Percentiles rank a stretch among this genome's conserved stretches.
These are phyloP conservation scores for Penicillium sp. DNA, from an alignment of 2,329 filamentous ascomycete species.

Conservation along the genomic window DNA sequence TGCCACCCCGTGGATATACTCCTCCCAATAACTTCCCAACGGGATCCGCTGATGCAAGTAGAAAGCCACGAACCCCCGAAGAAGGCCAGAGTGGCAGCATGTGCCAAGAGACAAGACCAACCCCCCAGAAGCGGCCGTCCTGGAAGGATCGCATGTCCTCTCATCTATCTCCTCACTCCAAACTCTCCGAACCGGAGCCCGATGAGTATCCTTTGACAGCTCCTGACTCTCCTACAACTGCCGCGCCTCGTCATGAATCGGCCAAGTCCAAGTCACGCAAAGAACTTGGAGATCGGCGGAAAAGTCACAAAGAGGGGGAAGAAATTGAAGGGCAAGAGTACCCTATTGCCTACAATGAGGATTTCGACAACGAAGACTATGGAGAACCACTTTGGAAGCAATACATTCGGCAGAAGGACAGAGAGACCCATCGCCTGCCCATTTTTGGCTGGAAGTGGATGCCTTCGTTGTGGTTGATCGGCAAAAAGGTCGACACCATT, in stretches of 20 bases:
- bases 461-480: conserved; percentile 74
- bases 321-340: conserved; percentile 53
- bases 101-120: conserved; percentile 5
- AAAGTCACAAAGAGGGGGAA: conserved; percentile 30
- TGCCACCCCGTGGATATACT: conserved; percentile 4
- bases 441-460: conserved; percentile 67
- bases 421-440: conserved; percentile 80
- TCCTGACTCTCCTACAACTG: conserved; percentile 30
- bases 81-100: conserved; percentile 4
- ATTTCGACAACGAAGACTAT: conserved; percentile 64
- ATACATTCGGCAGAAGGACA: conserved; percentile 77
- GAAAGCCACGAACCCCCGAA: conserved; percentile 9
- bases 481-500: conserved; percentile 92
- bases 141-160: conserved; percentile 38
- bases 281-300: conserved; percentile 10
- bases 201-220: conserved; percentile 43
- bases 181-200: conserved; percentile 28
- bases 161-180: conserved; percentile 19
- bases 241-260: conserved; percentile 4
- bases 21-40: conserved; percentile 12
- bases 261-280: conserved; percentile 12
- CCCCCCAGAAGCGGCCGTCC: conserved; percentile 31
- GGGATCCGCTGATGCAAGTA: neutral
- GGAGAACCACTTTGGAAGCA: conserved; percentile 75
- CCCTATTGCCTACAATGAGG: conserved; percentile 62